Evolutionary conservation across 495 filamentous ascomycete species (phyloP).

Genomic region (Neurospora sp.): DNA sequence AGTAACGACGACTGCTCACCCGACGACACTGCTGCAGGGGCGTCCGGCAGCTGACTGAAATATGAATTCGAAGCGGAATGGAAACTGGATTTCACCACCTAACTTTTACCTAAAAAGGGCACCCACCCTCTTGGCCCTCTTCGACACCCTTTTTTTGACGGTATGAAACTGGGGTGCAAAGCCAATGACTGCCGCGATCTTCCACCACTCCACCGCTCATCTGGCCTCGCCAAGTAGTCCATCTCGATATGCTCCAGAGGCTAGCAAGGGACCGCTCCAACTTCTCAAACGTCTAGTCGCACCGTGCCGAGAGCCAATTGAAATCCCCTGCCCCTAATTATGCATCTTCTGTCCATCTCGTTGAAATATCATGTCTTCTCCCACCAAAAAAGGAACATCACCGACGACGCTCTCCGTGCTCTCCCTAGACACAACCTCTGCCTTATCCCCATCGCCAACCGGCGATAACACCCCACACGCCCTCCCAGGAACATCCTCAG

Average conservation of each 20-base stretch:
- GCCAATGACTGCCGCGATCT: constrained; percentile 1
- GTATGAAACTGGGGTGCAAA: background rate
- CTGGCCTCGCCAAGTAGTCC: constrained; percentile 3
- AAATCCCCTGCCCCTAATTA: background rate
- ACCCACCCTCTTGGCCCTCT: background rate
- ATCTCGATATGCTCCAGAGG: background rate
- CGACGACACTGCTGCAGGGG: background rate
- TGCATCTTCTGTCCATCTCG: background rate
- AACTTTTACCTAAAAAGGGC: background rate
- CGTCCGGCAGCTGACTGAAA: background rate
- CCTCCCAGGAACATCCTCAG: background rate
- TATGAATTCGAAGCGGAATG: background rate
- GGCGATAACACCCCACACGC: background rate
- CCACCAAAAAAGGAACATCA: background rate
- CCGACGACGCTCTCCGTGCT: background rate
- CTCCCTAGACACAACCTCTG: background rate
- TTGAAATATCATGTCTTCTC: background rate
- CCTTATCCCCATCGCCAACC: constrained; percentile 1
- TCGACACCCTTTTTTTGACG: background rate
- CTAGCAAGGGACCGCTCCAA: background rate
- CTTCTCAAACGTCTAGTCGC: background rate
- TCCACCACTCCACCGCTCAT: constrained; percentile 8
- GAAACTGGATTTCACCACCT: background rate
- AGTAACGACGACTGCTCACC: background rate
- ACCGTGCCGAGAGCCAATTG: background rate